Conservation (phyloP, 1,139 yeast species). For the Pichia sp. region DNA sequence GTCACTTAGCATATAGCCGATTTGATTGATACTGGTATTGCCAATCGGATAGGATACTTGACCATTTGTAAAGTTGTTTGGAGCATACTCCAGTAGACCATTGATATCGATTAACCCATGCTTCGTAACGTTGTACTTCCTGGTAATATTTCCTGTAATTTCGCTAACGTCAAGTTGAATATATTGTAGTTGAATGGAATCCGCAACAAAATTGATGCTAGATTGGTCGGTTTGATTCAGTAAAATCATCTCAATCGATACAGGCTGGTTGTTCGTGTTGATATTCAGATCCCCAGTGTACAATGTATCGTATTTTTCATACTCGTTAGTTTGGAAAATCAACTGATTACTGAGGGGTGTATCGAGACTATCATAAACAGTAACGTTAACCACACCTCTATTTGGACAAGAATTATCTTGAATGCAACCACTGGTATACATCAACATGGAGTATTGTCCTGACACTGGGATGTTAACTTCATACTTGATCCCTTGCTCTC, state of each 20-base stretch:
- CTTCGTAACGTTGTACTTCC: constrained; percentile 1
- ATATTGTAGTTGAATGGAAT: constrained; percentile 60
- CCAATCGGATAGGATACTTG: constrained; percentile 35
- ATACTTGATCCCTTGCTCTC: constrained; percentile 45
- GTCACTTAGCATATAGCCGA: constrained; percentile 44
- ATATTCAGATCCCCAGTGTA: constrained; percentile 54
- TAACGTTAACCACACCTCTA: constrained; percentile 75
- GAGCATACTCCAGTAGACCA: constrained; percentile 78
- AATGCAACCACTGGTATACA: constrained; percentile 85
- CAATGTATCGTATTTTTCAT: constrained; percentile 72
- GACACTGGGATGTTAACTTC: constrained; percentile 65
- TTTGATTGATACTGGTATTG: constrained; percentile 57
- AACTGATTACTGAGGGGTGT: constrained; percentile 34
- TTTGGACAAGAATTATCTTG: constrained; percentile 58
- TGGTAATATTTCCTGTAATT: constrained; percentile 31
- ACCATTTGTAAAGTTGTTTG: constrained; percentile 51
- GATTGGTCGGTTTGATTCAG: constrained; percentile 12
- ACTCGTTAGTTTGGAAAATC: constrained; percentile 73
- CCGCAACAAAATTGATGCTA: constrained; percentile 53
- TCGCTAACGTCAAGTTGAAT: constrained; percentile 49
- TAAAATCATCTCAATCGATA: constrained; percentile 20
- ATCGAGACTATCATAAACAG: constrained; percentile 44
- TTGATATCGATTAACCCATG: constrained; percentile 33
- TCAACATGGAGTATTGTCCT: constrained; percentile 65
- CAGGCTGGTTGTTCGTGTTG: constrained; percentile 18